Evolutionary conservation across 768 basidiomycete species (phyloP).

Genomic region (Strobilomyces echinocephalus): DNA sequence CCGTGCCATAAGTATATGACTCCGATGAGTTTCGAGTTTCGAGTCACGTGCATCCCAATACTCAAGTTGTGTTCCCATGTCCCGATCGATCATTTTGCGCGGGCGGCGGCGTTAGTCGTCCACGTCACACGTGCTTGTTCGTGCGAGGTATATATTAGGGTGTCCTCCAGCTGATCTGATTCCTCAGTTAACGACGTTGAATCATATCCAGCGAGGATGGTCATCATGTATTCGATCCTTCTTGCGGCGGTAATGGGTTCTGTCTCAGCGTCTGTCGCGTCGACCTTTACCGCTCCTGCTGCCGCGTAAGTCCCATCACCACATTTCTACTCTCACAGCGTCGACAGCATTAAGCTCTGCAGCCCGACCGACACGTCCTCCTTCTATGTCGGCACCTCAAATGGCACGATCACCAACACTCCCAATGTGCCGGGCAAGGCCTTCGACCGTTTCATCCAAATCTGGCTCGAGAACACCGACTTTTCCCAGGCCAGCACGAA

Average conservation of each 20-base stretch:
- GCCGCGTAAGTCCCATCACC: slow-evolving; percentile 18
- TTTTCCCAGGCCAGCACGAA: slow-evolving; percentile 31
- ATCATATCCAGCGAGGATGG: slow-evolving; percentile 12
- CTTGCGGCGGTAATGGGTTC: slow-evolving; percentile 12
- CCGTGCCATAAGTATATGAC: too few species aligned
- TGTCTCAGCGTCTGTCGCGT: slow-evolving; percentile 21
- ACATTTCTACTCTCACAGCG: neutral
- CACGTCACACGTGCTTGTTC: slow-evolving; percentile 6
- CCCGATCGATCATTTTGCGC: too few species aligned
- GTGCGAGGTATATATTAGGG: slow-evolving; percentile 9
- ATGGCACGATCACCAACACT: slow-evolving; percentile 39
- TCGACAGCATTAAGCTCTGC: slow-evolving; percentile 1
- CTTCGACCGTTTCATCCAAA: slow-evolving; percentile 48
- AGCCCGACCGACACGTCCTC: slow-evolving; percentile 29
- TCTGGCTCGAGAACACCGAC: slow-evolving; percentile 65
- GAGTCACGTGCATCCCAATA: neutral
- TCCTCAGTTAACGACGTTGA: neutral
- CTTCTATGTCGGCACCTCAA: slow-evolving; percentile 41
- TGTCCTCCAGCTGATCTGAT: neutral
- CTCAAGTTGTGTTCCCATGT: too few species aligned
- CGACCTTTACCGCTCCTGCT: slow-evolving; percentile 29
- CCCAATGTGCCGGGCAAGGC: slow-evolving; percentile 37
- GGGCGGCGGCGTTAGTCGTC: neutral
- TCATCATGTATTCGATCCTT: slow-evolving; percentile 8
- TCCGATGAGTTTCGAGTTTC: neutral